phyloP scores from a whole-genome alignment of 2,329 filamentous ascomycete species.

The Sclerotinia minor region DNA sequence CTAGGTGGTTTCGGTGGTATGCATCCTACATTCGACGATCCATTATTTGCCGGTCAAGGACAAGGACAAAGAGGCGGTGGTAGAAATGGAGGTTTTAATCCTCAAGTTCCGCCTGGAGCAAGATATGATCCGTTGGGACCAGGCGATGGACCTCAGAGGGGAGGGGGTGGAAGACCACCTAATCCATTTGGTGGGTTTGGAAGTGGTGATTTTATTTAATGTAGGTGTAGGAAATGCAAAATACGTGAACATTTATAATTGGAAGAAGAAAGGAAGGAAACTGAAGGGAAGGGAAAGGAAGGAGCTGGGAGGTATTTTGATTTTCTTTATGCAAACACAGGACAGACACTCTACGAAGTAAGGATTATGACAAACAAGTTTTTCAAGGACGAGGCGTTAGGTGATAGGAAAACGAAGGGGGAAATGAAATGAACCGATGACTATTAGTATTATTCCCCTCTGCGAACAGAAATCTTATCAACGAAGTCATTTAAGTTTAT shows the following conservation, averaged over 20 bases:
- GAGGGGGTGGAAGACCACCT: conserved; percentile 49
- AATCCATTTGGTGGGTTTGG: conserved; percentile 63
- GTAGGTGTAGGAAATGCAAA: not conserved
- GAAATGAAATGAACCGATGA: no score
- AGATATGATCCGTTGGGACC: conserved; percentile 86
- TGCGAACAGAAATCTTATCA: no score
- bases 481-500: no score
- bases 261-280: not conserved
- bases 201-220: conserved; percentile 53
- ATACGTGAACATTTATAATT: not conserved
- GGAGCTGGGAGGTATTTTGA: not conserved
- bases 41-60: conserved; percentile 65
- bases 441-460: no score
- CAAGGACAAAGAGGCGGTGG: conserved; percentile 45
- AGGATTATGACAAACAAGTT: not conserved
- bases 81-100: conserved; percentile 52
- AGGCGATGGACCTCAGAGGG: conserved; percentile 55
- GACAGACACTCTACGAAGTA: not conserved
- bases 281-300: not conserved
- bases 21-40: conserved; percentile 95
- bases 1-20: conserved; percentile 67
- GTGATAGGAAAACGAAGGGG: not conserved
- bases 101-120: conserved; percentile 81
- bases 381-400: not conserved
- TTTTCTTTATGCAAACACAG: not conserved